Base-by-base conservation (phyloP, 352 stramenopile genomes). In the Globisporangium okanoganense region DNA sequence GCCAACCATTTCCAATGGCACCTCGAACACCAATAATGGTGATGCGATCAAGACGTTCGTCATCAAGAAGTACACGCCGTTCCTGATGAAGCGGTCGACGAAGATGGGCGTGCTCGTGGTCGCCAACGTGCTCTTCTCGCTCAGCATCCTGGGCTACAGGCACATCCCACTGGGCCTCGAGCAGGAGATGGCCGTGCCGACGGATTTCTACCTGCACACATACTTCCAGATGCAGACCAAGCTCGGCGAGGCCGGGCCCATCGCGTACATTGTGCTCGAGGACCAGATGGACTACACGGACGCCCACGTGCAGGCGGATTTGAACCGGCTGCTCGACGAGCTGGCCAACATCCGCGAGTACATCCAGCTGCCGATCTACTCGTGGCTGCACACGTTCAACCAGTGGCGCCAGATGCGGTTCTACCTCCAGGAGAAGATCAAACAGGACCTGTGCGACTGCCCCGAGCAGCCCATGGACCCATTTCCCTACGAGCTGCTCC, bases 151-250 rank as follows among this genome's bases (percentile, higher is more conserved):
- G 27, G 86, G 80, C 10, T 79, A 78, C 2, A 68, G 56, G 0
- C 66, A 88, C n/a, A 70, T 96, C n/a, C 76, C 75, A 22, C 73
- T 97, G 29, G 90, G 90, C 5, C 75, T 97, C 4, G 84, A 96
- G 56, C 90, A 96, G 71, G 82, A 95, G 58, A 74, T 97, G 52
- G 90, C 88, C 0, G 80, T 96, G 13, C 90, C 90, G 6, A 85
- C 80, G 0, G 84, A 96, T 51, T 96, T 92, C 45, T 96, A 97
- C 52, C 65, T 97, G 8, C 85, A 96, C 58, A 79, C 89, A 35
- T 97, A 97, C 58, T 97, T 96, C 62, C 67, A 92, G 41, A 78
- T 80, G 33, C 87, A 97, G 63, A 94, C 88, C 24, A 76, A 84
- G 50, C 79, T 84, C 40, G 87, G 87, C 41, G 87, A 96, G 57